Evolutionary conservation across 495 filamentous ascomycete genomes (phyloP), one percentile per base, ranked within the genome.

Genomic region (Penicillium simplicissimum): DNA sequence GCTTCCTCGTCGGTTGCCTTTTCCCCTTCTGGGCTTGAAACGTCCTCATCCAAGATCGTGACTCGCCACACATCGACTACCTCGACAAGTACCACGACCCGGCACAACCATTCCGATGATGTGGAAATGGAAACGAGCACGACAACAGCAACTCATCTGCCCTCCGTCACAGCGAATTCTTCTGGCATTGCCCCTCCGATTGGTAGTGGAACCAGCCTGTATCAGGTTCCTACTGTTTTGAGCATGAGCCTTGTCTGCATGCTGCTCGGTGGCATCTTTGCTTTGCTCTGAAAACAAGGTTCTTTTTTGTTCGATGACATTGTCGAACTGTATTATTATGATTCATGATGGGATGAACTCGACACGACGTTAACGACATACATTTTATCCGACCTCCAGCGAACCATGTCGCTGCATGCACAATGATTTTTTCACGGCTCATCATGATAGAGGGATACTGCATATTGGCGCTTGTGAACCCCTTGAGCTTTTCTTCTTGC

Each of bases 11-110:
- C 72, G 75, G 78, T 37, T 74, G 81, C 67, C 66, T 75, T 67
- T 69, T 82, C 74, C 74, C 78, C 54, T 62, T 80, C 69, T 76
- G 81, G 76, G 59, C 70, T 59, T 83, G 69, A 82, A 52, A 66
- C 71, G 36, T 28, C 37, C 6, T 19, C 28, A 4, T 31, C 35
- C 13, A 56, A 34, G n/a, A 62, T 37, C 34, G 17, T 45, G 42
- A 67, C 60, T 13, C 60, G 52, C n/a, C 51, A 53, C 34, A 23
- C 55, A 37, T 61, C 52, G 14, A 56, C 36, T 21, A 57, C 48
- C 11, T 58, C 59, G 9, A 38, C 31, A 9, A 62, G 58, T 4
- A 42, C 25, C 49, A 57, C 21, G 14, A 28, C 55, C n/a, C 62
- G 15, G 31, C 33, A 49, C 25, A 48, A 47, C 37, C 17, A 58